Evolutionary conservation across 257 asterid genomes (phyloP).

Genomic region (Nicotiana paniculata): DNA sequence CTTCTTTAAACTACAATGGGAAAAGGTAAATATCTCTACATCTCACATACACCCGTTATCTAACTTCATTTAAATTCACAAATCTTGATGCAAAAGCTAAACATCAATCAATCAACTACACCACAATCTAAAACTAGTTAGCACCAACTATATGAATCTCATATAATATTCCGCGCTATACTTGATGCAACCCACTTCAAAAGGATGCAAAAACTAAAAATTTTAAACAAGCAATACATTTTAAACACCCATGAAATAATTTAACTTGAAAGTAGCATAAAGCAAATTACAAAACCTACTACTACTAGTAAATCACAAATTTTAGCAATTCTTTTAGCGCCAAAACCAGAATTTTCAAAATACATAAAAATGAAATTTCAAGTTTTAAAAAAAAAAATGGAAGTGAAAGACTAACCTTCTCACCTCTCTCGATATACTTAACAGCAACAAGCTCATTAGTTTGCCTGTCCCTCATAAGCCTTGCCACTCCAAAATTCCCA

Average conservation of each 20-base stretch:
- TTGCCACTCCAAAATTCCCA: conserved; percentile 96
- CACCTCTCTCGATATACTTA: conserved; percentile 97
- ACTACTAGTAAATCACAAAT: not conserved
- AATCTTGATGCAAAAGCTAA: not conserved
- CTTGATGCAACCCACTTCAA: not conserved
- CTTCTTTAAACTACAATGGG: not conserved
- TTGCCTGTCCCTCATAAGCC: conserved; percentile 85
- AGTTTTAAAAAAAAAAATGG: not conserved
- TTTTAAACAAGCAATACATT: not conserved
- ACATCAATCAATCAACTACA: not conserved
- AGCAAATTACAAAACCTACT: not conserved
- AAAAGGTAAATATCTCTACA: not conserved
- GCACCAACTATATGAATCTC: not conserved
- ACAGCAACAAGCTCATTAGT: conserved; percentile 92
- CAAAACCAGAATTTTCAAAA: not conserved
- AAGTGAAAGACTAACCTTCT: conserved; percentile 47
- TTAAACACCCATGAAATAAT: not conserved
- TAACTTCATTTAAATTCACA: not conserved
- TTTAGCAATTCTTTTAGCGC: not conserved
- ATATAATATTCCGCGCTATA: not conserved
- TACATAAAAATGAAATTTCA: not conserved
- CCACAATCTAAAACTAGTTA: not conserved
- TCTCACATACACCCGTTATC: not conserved
- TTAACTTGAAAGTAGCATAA: not conserved
- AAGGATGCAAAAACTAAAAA: not conserved